Conservation (phyloP, 495 filamentous ascomycete species). For the Neurospora sp. region DNA sequence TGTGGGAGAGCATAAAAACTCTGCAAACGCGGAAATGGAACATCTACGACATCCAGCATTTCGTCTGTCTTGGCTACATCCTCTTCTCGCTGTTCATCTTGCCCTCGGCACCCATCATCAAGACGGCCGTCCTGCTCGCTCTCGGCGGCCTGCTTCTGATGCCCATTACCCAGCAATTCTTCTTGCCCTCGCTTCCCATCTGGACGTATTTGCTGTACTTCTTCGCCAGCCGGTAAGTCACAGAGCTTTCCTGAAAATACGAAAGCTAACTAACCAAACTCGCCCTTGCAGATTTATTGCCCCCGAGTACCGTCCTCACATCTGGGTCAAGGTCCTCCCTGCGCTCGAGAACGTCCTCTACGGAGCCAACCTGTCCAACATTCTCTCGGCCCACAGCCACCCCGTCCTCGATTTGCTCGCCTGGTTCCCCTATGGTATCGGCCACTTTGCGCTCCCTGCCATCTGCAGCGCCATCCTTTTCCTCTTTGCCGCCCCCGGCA, state of each 20-base stretch:
- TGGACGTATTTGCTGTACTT: slow-evolving; percentile 79
- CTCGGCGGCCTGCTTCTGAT: slow-evolving; percentile 62
- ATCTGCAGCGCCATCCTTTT: slow-evolving; percentile 70
- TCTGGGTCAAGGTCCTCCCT: slow-evolving; percentile 89
- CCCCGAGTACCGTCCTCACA: slow-evolving; percentile 72
- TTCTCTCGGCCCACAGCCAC: slow-evolving; percentile 78
- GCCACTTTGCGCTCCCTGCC: slow-evolving; percentile 75
- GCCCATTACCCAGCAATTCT: slow-evolving; percentile 85
- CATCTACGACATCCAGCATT: slow-evolving; percentile 76
- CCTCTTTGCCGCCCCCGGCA: slow-evolving; percentile 78
- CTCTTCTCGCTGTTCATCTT: slow-evolving; percentile 78
- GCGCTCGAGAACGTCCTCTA: slow-evolving; percentile 97
- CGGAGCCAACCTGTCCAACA: slow-evolving; percentile 90
- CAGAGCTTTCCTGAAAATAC: background rate
- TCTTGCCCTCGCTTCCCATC: slow-evolving; percentile 77
- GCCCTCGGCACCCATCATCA: slow-evolving; percentile 61
- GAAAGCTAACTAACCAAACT: background rate
- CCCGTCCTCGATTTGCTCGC: slow-evolving; percentile 74
- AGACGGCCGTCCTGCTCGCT: slow-evolving; percentile 56
- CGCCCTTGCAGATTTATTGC: slow-evolving; percentile 55
- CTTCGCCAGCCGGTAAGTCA: slow-evolving; percentile 76
- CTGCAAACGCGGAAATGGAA: slow-evolving; percentile 74
- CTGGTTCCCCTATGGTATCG: slow-evolving; percentile 86
- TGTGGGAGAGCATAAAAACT: slow-evolving; percentile 58
- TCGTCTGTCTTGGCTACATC: slow-evolving; percentile 58